A percentile compares a stretch with the other conserved stretches of the same genome.
These are phyloP conservation scores for Acanthamoeba rhysodes DNA, from an alignment of 208 protist genomes.

Conservation along the genomic window DNA sequence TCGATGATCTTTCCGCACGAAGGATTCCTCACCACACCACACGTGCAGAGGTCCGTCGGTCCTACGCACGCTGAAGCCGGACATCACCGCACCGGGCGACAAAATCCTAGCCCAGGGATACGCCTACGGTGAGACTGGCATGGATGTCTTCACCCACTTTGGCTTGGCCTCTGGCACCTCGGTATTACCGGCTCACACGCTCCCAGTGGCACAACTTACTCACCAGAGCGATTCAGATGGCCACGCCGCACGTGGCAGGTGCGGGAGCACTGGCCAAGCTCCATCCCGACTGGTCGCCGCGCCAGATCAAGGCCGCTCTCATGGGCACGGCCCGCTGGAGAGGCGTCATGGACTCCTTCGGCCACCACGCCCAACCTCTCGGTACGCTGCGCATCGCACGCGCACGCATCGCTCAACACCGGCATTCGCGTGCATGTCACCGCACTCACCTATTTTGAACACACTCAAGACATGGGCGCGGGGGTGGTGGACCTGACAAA, in stretches of 20 bases:
- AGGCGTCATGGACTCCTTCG: not conserved
- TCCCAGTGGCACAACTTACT: too few species aligned
- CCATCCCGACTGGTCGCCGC: not conserved
- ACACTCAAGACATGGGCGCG: not conserved
- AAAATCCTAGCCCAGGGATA: not conserved
- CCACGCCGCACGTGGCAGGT: not conserved
- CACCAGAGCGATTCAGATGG: not conserved
- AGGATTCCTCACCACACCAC: too few species aligned
- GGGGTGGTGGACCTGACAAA: not conserved
- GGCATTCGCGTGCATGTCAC: not conserved
- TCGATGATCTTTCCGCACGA: too few species aligned
- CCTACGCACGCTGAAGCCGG: conserved; percentile 15
- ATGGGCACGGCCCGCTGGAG: conserved; percentile 19
- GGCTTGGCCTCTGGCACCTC: too few species aligned
- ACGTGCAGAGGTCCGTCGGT: not conserved
- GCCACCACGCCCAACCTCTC: not conserved
- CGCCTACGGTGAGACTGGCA: too few species aligned
- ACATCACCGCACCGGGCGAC: not conserved
- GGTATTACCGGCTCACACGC: too few species aligned
- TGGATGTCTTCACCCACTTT: too few species aligned
- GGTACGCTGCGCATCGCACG: not conserved
- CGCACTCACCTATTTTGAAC: not conserved
- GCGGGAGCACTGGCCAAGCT: not conserved
- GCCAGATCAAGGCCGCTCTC: conserved; percentile 35
- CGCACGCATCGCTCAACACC: too few species aligned